A percentile compares a stretch with the other conserved stretches of the same genome.
These are phyloP conservation scores for Fusarium tjaetaba DNA, from an alignment of 2,329 filamentous ascomycete genomes.

Conservation along the genomic window DNA sequence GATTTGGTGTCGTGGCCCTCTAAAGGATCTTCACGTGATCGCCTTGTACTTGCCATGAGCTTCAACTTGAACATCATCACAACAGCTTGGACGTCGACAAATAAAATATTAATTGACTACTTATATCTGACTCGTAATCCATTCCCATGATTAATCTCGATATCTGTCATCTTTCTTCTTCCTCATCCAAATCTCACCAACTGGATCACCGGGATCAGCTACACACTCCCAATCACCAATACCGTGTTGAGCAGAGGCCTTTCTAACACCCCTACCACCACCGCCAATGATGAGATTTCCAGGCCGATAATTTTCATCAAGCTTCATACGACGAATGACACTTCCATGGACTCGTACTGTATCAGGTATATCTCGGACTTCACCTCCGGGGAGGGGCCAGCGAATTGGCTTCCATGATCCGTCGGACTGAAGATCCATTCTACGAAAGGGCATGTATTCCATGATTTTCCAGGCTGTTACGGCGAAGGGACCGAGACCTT, in stretches of 20 bases:
- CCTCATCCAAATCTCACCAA: constrained; percentile 75
- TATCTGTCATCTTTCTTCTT: constrained; percentile 41
- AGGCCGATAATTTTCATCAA: constrained; percentile 72
- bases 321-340: constrained; percentile 76
- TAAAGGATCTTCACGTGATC: constrained; percentile 29
- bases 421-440: constrained; percentile 79
- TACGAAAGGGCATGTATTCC: constrained; percentile 83
- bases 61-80: background rate
- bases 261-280: constrained; percentile 74
- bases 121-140: background rate
- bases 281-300: constrained; percentile 85
- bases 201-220: constrained; percentile 69
- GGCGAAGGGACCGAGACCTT: constrained; percentile 64
- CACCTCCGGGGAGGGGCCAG: constrained; percentile 82
- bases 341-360: constrained; percentile 77
- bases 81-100: background rate
- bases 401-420: constrained; percentile 82
- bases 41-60: background rate
- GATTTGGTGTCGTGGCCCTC: constrained; percentile 34
- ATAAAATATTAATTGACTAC: constrained; percentile 7
- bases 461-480: constrained; percentile 79
- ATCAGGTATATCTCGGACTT: constrained; percentile 79
- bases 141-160: background rate
- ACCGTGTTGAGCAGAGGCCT: constrained; percentile 68
- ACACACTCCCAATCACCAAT: constrained; percentile 79